Evolutionary conservation across 2,329 filamentous ascomycete genomes (phyloP).

Genomic region (Fusarium anthophilum): DNA sequence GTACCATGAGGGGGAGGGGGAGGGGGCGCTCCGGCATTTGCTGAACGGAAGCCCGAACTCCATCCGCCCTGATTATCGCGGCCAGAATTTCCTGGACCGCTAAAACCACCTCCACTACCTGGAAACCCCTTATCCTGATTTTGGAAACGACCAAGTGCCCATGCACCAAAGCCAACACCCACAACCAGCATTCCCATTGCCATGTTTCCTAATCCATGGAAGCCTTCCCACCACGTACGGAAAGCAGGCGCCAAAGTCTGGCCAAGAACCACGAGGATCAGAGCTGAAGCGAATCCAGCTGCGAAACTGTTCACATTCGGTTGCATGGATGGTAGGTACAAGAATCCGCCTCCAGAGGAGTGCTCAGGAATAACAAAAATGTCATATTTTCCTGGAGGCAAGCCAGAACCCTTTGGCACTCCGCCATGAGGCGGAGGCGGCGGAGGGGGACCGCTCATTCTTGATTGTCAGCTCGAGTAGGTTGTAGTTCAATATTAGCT

Average conservation of each 20-base stretch:
- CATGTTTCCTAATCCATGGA: constrained; percentile 76
- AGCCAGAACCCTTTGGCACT: constrained; percentile 73
- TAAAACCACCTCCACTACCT: constrained; percentile 29
- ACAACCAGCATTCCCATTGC: constrained; percentile 77
- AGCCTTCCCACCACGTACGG: constrained; percentile 75
- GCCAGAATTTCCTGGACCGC: constrained; percentile 35
- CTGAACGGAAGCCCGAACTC: constrained; percentile 44
- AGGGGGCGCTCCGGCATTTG: constrained; percentile 48
- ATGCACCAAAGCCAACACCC: constrained; percentile 79
- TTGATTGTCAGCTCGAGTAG: constrained; percentile 36
- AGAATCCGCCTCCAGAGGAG: constrained; percentile 86
- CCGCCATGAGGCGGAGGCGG: constrained; percentile 88
- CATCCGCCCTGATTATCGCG: constrained; percentile 44
- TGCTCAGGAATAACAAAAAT: constrained; percentile 97
- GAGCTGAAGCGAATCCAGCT: constrained; percentile 81
- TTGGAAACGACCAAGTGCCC: constrained; percentile 64
- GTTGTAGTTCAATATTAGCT: constrained; percentile 14
- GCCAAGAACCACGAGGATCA: constrained; percentile 78
- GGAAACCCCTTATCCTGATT: constrained; percentile 39
- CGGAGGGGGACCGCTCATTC: constrained; percentile 74
- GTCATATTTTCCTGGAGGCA: constrained; percentile 93
- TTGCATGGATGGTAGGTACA: constrained; percentile 91
- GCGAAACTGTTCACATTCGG: constrained; percentile 91
- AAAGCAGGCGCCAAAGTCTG: constrained; percentile 78
- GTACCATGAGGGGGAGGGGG: constrained; percentile 45